A percentile compares a stretch with the other conserved stretches of the same genome.
These are phyloP conservation scores for Eragrostis curvula DNA, from an alignment of 176 grass and related monocot genomes.

Conservation along the genomic window DNA sequence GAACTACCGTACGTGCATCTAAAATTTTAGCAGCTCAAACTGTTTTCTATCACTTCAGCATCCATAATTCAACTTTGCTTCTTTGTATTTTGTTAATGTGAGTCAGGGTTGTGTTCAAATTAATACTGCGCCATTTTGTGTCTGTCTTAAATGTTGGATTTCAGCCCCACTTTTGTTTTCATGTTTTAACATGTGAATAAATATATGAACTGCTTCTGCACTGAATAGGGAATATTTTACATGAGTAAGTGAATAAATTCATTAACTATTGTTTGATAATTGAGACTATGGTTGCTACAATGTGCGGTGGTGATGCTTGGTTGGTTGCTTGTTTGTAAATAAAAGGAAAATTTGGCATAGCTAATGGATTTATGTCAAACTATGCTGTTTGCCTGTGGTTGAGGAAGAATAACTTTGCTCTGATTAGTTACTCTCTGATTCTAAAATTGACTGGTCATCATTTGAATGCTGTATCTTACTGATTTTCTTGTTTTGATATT, in stretches of 20 bases:
- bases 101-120: neutral
- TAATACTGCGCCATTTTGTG: slow-evolving; percentile 8
- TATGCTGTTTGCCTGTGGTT: neutral
- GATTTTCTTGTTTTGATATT: slow-evolving; percentile 18
- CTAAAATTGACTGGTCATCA: neutral
- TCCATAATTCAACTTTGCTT: neutral
- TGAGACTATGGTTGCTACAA: neutral
- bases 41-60: neutral
- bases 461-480: neutral
- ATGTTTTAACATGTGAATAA: neutral
- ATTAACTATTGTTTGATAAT: neutral
- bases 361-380: neutral
- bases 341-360: neutral
- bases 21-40: neutral
- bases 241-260: neutral
- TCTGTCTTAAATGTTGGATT: neutral
- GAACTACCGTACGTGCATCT: neutral
- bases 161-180: neutral
- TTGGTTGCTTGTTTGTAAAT: neutral
- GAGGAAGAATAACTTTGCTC: neutral
- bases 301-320: neutral
- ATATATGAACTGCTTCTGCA: neutral
- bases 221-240: neutral
- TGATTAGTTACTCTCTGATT: neutral
- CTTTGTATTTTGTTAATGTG: neutral